A percentile compares a stretch with the other conserved stretches of the same genome.
Conservation (phyloP, 495 filamentous ascomycete species). For the Thozetella sp. region DNA sequence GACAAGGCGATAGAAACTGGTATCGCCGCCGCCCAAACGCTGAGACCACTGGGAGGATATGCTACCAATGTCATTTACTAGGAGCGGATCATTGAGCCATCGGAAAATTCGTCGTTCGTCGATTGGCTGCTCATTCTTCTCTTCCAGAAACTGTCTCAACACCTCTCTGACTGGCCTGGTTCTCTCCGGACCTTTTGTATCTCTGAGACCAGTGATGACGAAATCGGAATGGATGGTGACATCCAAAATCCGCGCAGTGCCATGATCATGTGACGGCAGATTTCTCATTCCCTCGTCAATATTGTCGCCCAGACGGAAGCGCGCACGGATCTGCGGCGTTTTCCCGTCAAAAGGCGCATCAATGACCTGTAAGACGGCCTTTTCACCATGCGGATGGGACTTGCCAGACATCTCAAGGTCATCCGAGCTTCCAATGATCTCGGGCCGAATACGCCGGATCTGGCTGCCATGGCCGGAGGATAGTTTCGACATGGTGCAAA, state of each 20-base stretch:
- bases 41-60: neutral
- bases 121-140: neutral
- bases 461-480: neutral
- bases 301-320: neutral
- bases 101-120: neutral
- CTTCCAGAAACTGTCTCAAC: neutral
- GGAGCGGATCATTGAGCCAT: neutral
- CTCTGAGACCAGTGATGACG: neutral
- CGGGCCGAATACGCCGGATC: neutral
- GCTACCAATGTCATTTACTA: neutral
- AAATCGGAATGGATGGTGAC: neutral
- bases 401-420: neutral
- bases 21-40: neutral
- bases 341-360: neutral
- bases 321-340: neutral
- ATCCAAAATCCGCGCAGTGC: neutral
- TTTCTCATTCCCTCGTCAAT: neutral
- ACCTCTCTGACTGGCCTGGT: neutral
- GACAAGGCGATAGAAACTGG: neutral
- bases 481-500: neutral
- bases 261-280: neutral
- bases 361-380: neutral
- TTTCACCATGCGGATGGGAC: neutral
- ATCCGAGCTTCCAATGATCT: neutral
- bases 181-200: neutral